A percentile compares a stretch with the other conserved stretches of the same genome.
These are phyloP conservation scores for Gaillardinia entomophila DNA, from an alignment of 805 yeast genomes.

Conservation along the genomic window DNA sequence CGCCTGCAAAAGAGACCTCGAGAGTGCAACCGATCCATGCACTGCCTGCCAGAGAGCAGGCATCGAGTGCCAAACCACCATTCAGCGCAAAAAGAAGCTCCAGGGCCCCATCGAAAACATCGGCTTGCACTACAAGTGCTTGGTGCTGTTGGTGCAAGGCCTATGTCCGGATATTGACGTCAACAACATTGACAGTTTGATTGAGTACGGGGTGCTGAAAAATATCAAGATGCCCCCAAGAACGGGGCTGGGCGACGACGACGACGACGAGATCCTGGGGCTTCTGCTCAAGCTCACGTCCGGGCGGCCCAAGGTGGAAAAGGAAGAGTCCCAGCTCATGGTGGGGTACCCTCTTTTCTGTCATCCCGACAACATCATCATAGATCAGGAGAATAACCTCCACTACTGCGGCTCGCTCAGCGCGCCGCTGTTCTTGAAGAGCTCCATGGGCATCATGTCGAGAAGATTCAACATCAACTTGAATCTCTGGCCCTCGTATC, in stretches of 20 bases:
- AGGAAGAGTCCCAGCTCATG: background rate
- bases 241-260: background rate
- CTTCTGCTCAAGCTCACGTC: background rate
- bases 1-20: conserved; percentile 34
- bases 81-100: conserved; percentile 36
- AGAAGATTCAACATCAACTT: background rate
- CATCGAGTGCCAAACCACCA: conserved; percentile 34
- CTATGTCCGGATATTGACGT: conserved; percentile 41
- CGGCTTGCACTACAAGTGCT: conserved; percentile 38
- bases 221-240: conserved; percentile 30
- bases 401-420: conserved; percentile 28
- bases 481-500: background rate
- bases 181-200: conserved; percentile 36
- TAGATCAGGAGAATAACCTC: conserved; percentile 41
- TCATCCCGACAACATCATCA: conserved; percentile 21
- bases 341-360: background rate
- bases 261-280: background rate
- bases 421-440: conserved; percentile 1
- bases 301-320: background rate
- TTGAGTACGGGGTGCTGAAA: conserved; percentile 27
- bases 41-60: conserved; percentile 30
- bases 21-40: conserved; percentile 36
- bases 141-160: conserved; percentile 31
- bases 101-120: conserved; percentile 39
- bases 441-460: background rate